Conservation (phyloP, 2,329 filamentous ascomycete species). For the Fusarium decemcellulare region DNA sequence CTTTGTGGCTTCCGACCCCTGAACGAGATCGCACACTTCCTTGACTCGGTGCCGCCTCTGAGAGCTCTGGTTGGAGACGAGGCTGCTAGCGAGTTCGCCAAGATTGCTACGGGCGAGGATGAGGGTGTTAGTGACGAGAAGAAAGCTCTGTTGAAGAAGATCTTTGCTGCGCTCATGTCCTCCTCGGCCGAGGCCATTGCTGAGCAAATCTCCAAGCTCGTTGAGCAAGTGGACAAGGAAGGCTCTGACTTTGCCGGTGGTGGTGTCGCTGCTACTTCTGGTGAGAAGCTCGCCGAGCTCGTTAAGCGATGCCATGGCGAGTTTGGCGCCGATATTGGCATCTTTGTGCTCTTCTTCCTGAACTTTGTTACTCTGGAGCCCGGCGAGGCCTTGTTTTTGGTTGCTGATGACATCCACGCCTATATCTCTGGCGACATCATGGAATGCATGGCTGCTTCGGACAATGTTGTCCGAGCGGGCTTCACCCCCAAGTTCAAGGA, state of each 20-base stretch:
- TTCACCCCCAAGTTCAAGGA: slow-evolving; percentile 99
- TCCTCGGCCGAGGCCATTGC: slow-evolving; percentile 72
- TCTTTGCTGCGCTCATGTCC: slow-evolving; percentile 87
- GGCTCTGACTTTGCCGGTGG: slow-evolving; percentile 81
- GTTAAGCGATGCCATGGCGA: slow-evolving; percentile 83
- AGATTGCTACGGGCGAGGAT: slow-evolving; percentile 60
- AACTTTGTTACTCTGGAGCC: slow-evolving; percentile 92
- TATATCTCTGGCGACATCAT: slow-evolving; percentile 96
- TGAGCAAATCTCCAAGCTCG: slow-evolving; percentile 75
- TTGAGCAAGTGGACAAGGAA: slow-evolving; percentile 78
- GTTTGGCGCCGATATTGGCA: slow-evolving; percentile 90
- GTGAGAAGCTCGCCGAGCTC: slow-evolving; percentile 81
- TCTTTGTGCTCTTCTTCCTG: slow-evolving; percentile 97
- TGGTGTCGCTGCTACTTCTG: slow-evolving; percentile 76
- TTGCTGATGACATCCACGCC: slow-evolving; percentile 97
- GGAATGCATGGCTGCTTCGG: slow-evolving; percentile 99
- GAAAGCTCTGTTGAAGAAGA: slow-evolving; percentile 82
- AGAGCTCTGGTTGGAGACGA: slow-evolving; percentile 77
- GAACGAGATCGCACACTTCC: slow-evolving; percentile 87
- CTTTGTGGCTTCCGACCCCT: slow-evolving; percentile 95
- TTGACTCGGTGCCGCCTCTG: slow-evolving; percentile 70
- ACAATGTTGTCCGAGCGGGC: slow-evolving; percentile 97
- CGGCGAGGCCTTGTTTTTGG: slow-evolving; percentile 95
- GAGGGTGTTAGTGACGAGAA: slow-evolving; percentile 69
- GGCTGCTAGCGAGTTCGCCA: slow-evolving; percentile 68